These are phyloP conservation scores for Bryoerythrophyllum caledonicum DNA, from an alignment of 225 moss, liverwort and hornwort species.

Conservation along the genomic window DNA sequence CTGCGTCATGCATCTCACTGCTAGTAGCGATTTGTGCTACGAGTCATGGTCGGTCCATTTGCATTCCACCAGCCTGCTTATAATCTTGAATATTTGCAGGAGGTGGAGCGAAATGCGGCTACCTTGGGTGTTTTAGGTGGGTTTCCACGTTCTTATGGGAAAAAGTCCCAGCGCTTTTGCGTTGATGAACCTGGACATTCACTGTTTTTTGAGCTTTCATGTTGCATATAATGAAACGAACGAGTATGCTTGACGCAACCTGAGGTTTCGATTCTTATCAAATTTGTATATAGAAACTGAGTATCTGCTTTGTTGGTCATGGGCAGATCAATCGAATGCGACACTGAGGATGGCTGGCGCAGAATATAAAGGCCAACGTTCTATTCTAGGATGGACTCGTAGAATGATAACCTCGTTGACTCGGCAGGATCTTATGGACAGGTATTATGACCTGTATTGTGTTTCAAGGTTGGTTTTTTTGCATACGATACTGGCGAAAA, in stretches of 20 bases:
- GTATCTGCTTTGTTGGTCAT: conserved; percentile 2
- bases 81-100: conserved; percentile 48
- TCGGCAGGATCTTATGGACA: conserved; percentile 55
- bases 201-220: neutral
- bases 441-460: conserved; percentile 27
- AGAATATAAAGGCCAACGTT: conserved; percentile 63
- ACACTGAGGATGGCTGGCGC: conserved; percentile 47
- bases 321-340: conserved; percentile 52
- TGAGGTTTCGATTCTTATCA: neutral
- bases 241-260: neutral
- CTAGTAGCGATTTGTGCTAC: neutral
- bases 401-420: conserved; percentile 42
- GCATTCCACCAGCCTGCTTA: conserved; percentile 10
- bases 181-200: neutral
- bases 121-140: conserved; percentile 80
- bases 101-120: conserved; percentile 84
- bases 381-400: conserved; percentile 50
- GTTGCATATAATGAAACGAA: neutral
- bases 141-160: conserved; percentile 21
- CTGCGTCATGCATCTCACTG: neutral
- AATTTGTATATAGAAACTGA: conserved; percentile 5
- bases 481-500: neutral
- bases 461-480: neutral
- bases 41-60: neutral
- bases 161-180: neutral